Conservation (phyloP, 495 filamentous ascomycete species). For the Apodospora peruviana region DNA sequence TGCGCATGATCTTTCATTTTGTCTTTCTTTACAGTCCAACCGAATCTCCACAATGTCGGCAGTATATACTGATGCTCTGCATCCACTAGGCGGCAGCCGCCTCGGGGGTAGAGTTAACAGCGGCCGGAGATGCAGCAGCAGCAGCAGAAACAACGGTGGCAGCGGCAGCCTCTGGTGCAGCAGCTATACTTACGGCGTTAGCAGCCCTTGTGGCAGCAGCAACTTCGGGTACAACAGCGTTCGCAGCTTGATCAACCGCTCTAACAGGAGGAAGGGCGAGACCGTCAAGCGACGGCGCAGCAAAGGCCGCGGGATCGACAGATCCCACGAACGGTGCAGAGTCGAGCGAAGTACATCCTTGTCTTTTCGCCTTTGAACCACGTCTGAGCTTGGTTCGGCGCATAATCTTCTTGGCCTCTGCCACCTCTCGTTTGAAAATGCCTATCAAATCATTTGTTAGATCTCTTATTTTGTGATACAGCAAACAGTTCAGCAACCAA, state of each 20-base stretch:
- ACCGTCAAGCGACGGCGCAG: no score
- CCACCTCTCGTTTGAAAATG: constrained; percentile 34
- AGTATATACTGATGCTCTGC: no score
- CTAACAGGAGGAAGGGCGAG: no score
- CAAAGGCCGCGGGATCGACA: background rate
- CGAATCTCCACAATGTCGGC: no score
- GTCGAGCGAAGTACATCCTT: constrained; percentile 1
- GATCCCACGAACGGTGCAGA: background rate
- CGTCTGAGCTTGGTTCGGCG: constrained; percentile 20
- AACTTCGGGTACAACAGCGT: background rate
- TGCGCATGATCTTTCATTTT: no score
- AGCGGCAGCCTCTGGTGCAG: constrained; percentile 3
- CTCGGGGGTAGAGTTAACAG: constrained; percentile 1
- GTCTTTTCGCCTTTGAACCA: constrained; percentile 10
- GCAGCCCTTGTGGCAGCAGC: constrained; percentile 5
- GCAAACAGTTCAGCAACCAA: no score
- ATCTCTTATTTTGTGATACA: no score
- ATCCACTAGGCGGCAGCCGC: constrained; percentile 2
- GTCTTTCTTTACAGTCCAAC: no score
- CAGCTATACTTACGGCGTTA: no score
- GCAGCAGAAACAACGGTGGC: constrained; percentile 2
- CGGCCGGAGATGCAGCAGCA: constrained; percentile 6
- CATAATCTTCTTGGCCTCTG: constrained; percentile 21
- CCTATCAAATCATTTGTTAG: constrained; percentile 6
- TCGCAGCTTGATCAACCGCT: no score